These are phyloP conservation scores for Fusarium sp. DNA, from an alignment of 2,329 filamentous ascomycete genomes.

Conservation along the genomic window DNA sequence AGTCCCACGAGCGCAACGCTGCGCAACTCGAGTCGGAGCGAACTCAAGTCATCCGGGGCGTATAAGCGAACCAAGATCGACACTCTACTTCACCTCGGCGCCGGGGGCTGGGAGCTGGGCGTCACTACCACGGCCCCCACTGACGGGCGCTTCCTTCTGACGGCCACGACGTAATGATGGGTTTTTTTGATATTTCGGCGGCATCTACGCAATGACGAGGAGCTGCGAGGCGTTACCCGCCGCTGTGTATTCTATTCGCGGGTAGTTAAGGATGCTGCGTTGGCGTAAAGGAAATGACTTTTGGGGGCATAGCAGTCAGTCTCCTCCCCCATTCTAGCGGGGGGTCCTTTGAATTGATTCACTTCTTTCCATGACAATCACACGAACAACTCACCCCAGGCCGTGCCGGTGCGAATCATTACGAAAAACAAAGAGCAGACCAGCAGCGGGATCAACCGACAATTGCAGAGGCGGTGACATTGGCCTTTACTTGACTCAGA, in stretches of 20 bases:
- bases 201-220: slow-evolving; percentile 32
- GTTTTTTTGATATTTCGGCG: slow-evolving; percentile 19
- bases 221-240: slow-evolving; percentile 43
- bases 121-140: slow-evolving; percentile 34
- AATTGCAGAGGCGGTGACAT: slow-evolving; percentile 38
- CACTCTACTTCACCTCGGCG: slow-evolving; percentile 7
- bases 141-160: slow-evolving; percentile 30
- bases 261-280: slow-evolving; percentile 42
- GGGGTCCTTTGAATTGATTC: slow-evolving; percentile 42
- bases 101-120: slow-evolving; percentile 32
- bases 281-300: slow-evolving; percentile 46
- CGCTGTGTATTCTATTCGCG: slow-evolving; percentile 45
- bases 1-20: slow-evolving; percentile 94
- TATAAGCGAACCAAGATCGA: slow-evolving; percentile 65
- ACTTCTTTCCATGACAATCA: slow-evolving; percentile 31
- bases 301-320: slow-evolving; percentile 29
- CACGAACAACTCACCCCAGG: slow-evolving; percentile 4
- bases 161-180: slow-evolving; percentile 49
- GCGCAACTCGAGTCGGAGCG: slow-evolving; percentile 93
- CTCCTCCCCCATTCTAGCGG: slow-evolving; percentile 33
- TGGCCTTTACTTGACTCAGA: slow-evolving; percentile 39
- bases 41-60: slow-evolving; percentile 93
- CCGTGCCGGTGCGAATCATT: slow-evolving; percentile 10
- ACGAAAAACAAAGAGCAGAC: slow-evolving; percentile 12
- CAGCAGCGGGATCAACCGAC: slow-evolving; percentile 19